phyloP scores from a whole-genome alignment of 139 green algal species.

The Micractinium sp. region DNA sequence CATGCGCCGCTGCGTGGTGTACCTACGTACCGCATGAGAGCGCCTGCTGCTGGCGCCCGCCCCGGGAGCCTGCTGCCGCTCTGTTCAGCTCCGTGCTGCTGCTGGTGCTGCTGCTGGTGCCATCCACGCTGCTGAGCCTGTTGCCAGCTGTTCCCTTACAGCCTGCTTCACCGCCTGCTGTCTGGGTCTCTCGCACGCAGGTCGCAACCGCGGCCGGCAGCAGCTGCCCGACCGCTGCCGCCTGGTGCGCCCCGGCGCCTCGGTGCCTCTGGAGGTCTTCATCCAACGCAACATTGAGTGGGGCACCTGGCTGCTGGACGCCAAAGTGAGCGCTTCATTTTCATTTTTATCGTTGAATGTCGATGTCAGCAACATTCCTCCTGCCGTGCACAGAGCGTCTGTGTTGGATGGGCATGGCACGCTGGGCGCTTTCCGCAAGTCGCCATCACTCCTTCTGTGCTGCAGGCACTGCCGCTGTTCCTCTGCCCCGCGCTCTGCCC shows the following conservation, averaged over 20 bases:
- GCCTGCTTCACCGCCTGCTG: background rate
- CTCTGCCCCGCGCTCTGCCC: too few species aligned
- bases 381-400: too few species aligned
- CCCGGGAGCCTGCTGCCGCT: too few species aligned
- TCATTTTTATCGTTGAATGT: background rate
- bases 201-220: background rate
- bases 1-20: background rate
- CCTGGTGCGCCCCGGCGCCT: conserved; percentile 36
- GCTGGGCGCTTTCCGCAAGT: background rate
- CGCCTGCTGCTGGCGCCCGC: too few species aligned
- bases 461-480: too few species aligned
- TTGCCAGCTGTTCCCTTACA: too few species aligned
- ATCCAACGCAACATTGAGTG: conserved; percentile 61
- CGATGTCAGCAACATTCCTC: too few species aligned
- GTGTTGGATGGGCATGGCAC: too few species aligned
- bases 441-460: background rate
- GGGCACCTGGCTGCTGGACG: conserved; percentile 48
- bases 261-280: conserved; percentile 59
- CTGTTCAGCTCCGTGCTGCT: too few species aligned
- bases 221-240: conserved; percentile 72
- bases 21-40: too few species aligned
- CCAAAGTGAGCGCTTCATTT: conserved; percentile 39
- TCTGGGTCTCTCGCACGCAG: background rate
- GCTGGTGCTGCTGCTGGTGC: too few species aligned
- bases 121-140: too few species aligned